A percentile compares a stretch with the other conserved stretches of the same genome.
phyloP scores from a whole-genome alignment of 345 rosid genomes.

The Eucalyptus melliodora region DNA sequence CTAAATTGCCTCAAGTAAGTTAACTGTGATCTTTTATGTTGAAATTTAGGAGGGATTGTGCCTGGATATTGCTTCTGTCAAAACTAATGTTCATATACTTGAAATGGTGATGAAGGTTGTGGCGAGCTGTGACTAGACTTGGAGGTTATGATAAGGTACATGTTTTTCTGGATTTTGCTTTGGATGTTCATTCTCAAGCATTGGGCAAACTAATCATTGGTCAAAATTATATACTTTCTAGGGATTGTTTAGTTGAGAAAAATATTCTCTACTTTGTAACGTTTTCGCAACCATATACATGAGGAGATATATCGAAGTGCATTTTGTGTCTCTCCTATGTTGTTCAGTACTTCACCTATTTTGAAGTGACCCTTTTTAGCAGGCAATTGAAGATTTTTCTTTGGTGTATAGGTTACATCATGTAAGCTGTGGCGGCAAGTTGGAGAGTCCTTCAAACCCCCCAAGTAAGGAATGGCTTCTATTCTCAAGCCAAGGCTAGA shows the following conservation, averaged over 20 bases:
- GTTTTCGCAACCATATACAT: background rate
- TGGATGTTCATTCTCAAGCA: background rate
- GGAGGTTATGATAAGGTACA: constrained; percentile 72
- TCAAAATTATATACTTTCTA: background rate
- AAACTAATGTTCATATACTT: background rate
- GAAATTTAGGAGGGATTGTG: background rate
- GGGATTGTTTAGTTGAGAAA: background rate
- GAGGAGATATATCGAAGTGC: background rate
- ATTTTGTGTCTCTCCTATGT: background rate
- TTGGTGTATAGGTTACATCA: constrained; percentile 42
- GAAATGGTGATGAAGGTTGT: constrained; percentile 27
- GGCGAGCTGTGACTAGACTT: constrained; percentile 59
- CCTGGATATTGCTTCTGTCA: background rate
- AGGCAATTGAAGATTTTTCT: background rate
- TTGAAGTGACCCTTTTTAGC: background rate
- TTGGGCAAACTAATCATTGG: background rate
- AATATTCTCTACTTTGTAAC: background rate
- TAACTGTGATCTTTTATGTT: background rate
- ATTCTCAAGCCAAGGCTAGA: background rate
- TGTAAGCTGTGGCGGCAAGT: constrained; percentile 74
- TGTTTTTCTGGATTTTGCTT: background rate
- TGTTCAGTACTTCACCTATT: background rate
- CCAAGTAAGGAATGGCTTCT: constrained; percentile 39
- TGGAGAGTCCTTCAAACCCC: constrained; percentile 78
- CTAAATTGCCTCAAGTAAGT: constrained; percentile 65